Conservation (phyloP, 306 rosid species). For the Calophaca sinica region DNA sequence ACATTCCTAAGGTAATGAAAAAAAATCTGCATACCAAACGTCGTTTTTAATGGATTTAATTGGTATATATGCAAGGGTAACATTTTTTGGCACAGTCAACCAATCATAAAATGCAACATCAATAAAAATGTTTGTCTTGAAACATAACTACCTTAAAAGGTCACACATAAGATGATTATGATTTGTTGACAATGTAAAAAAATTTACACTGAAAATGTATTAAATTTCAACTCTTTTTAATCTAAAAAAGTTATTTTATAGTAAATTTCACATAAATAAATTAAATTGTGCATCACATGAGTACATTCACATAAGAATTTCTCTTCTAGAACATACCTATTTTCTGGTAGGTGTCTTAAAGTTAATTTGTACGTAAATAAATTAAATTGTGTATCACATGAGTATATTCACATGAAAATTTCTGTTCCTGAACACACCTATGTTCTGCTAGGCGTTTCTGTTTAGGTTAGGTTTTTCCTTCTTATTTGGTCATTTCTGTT, state of each 20-base stretch:
- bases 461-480: constrained; percentile 3
- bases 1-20: too few species aligned
- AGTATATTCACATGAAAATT: neutral
- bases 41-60: too few species aligned
- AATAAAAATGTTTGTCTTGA: too few species aligned
- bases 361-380: neutral
- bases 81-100: too few species aligned
- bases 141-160: too few species aligned
- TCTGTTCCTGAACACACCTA: constrained; percentile 3
- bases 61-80: too few species aligned
- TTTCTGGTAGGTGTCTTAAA: constrained; percentile 7
- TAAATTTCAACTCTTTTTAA: too few species aligned
- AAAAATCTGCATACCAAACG: too few species aligned
- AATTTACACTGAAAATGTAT: too few species aligned
- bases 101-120: too few species aligned
- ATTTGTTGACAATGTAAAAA: too few species aligned
- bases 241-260: neutral
- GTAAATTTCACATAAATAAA: neutral
- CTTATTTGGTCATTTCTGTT: constrained; percentile 4
- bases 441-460: constrained; percentile 17
- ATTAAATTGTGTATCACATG: constrained; percentile 8
- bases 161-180: too few species aligned
- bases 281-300: neutral
- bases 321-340: constrained; percentile 1
- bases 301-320: neutral